Base-by-base conservation (phyloP, 164 flowering plant genomes). In the Macadamia tetraphylla region DNA sequence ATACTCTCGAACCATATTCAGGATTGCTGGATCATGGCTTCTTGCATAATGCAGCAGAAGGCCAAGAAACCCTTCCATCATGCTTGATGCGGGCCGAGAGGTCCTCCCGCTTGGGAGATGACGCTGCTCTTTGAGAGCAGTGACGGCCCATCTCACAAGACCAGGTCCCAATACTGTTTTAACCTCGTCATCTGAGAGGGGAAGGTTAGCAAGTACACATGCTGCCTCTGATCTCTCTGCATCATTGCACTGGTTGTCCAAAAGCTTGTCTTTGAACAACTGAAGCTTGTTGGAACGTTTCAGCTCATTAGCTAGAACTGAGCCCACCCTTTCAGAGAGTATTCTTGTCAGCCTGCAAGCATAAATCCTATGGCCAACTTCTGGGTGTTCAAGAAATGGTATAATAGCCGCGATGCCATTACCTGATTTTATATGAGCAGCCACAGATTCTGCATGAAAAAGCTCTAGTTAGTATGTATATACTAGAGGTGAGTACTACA, bases 31-130 rank as follows among this genome's bases (percentile, higher is more conserved):
- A 64, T 87, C 87, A 52, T 64, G 42, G 58, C 70, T 75, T 73
- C 66, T 75, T 9, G 80, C 70, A 60, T 81, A 81, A 67, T 85
- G 87, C 49, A 83, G 77, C 56, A 85, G 67, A 29, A 87, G 71
- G 61, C 91, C 85, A 18, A 85, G 84, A 73, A 87, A 84, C 61
- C 88, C 88, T 77, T 87, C 86, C 31, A 62, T 66, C 84, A 80
- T 75, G 74, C 56, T 73, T 65, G 80, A 66, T 14, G 77, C 29
- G 14, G 80, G 23, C 46, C 70, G 67, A 1, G 79, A 66, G 7
- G 65, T 60, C 68, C 83, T 79, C 29, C 67, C 73, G 46, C 12
- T 69, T 23, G 78, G 58, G 57, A 32, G 72, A 9, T 43, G 63
- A 1, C 46, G 30, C n/a, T 72, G 79, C 31, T 77, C 80, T 65